These are phyloP conservation scores for Geranomyces variabilis DNA, from an alignment of 192 early-diverging fungal species.

Conservation along the genomic window DNA sequence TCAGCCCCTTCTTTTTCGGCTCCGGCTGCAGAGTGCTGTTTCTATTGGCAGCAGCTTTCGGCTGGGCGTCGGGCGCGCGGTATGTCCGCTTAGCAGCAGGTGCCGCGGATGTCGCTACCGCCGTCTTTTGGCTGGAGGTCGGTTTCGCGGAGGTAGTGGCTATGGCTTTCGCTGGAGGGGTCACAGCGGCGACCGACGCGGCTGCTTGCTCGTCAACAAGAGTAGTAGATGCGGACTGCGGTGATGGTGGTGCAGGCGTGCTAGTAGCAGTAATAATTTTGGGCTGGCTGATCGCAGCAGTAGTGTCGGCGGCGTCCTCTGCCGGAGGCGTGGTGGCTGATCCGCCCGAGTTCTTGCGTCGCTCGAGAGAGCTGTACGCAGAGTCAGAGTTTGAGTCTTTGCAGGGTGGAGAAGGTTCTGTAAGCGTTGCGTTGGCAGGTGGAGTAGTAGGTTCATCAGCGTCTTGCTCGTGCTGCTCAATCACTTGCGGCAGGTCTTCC, in stretches of 20 bases:
- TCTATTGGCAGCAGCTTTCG: neutral
- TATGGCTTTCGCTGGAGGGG: no score
- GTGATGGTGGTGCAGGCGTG: neutral
- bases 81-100: neutral
- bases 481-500: neutral
- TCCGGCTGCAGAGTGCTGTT: neutral
- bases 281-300: no score
- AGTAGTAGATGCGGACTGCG: neutral
- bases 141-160: neutral
- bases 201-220: neutral
- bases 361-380: slow-evolving; percentile 1
- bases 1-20: neutral
- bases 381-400: neutral
- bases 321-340: no score
- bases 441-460: neutral
- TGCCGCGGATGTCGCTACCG: neutral
- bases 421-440: neutral
- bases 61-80: slow-evolving; percentile 1
- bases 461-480: neutral
- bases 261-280: no score
- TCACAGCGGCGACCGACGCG: no score
- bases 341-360: slow-evolving; percentile 1
- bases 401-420: neutral
- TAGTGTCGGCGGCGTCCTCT: no score
- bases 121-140: neutral